A percentile compares a stretch with the other conserved stretches of the same genome.
Evolutionary conservation across 2,329 filamentous ascomycete genomes (phyloP).

Genomic region (Blumeria hordei): DNA sequence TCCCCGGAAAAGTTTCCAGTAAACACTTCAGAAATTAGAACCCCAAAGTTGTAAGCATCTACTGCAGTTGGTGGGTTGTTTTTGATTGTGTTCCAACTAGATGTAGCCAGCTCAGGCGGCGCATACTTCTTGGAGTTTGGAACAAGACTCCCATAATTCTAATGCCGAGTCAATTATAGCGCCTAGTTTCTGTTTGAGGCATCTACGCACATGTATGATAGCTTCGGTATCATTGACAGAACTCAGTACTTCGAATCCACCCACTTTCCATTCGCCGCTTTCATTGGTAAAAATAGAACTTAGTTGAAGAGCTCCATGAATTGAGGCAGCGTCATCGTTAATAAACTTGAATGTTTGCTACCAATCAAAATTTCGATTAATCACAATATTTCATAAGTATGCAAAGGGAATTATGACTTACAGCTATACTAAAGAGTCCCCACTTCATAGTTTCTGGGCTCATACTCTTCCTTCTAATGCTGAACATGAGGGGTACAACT

Average conservation of each 20-base stretch:
- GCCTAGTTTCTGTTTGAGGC: neutral
- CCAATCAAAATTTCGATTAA: neutral
- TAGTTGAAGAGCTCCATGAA: constrained; percentile 69
- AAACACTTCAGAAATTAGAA: constrained; percentile 72
- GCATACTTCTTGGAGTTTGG: constrained; percentile 69
- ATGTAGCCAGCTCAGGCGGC: constrained; percentile 63
- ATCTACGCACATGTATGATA: constrained; percentile 45
- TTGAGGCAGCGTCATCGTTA: constrained; percentile 74
- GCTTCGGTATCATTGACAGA: constrained; percentile 92
- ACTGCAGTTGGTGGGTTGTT: constrained; percentile 56
- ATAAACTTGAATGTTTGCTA: constrained; percentile 87
- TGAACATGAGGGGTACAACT: constrained; percentile 68
- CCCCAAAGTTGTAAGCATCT: constrained; percentile 71
- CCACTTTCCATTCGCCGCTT: constrained; percentile 93
- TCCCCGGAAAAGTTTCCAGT: constrained; percentile 56
- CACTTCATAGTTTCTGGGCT: constrained; percentile 89
- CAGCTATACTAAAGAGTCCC: constrained; percentile 71
- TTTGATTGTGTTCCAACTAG: constrained; percentile 83
- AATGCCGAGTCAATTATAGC: neutral
- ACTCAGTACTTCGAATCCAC: constrained; percentile 79
- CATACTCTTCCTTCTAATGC: constrained; percentile 67
- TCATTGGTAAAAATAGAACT: constrained; percentile 83
- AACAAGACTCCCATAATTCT: constrained; percentile 70
- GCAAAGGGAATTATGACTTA: constrained; percentile 18
- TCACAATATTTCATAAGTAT: no score